A percentile compares a stretch with the other conserved stretches of the same genome.
These are phyloP conservation scores for Tothia fuscella DNA, from an alignment of 2,329 filamentous ascomycete species.

Conservation along the genomic window DNA sequence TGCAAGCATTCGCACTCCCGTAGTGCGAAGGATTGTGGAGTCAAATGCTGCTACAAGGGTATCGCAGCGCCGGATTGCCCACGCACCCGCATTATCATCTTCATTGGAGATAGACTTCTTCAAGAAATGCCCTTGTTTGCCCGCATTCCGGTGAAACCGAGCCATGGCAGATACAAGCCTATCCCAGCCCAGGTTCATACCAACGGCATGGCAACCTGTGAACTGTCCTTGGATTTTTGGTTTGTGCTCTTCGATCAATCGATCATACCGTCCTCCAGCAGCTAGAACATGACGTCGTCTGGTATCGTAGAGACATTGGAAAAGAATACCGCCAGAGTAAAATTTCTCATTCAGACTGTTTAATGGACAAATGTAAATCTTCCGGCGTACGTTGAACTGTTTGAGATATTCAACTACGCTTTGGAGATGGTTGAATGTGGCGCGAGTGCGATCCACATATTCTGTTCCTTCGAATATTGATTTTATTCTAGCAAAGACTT, in stretches of 20 bases:
- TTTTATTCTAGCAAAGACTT: slow-evolving; percentile 53
- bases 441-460: slow-evolving; percentile 38
- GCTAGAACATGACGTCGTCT: slow-evolving; percentile 77
- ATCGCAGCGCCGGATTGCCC: slow-evolving; percentile 53
- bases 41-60: slow-evolving; percentile 86
- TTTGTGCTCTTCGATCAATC: slow-evolving; percentile 71
- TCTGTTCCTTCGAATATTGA: slow-evolving; percentile 43
- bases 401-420: slow-evolving; percentile 67
- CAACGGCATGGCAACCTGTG: slow-evolving; percentile 61
- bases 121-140: slow-evolving; percentile 39
- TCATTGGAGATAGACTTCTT: slow-evolving; percentile 52
- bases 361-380: slow-evolving; percentile 74
- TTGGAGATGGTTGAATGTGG: slow-evolving; percentile 63
- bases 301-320: slow-evolving; percentile 80
- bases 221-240: slow-evolving; percentile 45
- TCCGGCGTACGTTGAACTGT: slow-evolving; percentile 60
- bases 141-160: slow-evolving; percentile 36
- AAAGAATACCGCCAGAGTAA: slow-evolving; percentile 73
- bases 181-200: slow-evolving; percentile 86
- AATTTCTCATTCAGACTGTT: slow-evolving; percentile 87
- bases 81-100: slow-evolving; percentile 21
- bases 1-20: slow-evolving; percentile 65
- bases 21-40: slow-evolving; percentile 57
- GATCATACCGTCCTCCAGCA: slow-evolving; percentile 87
- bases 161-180: slow-evolving; percentile 54